phyloP scores from a whole-genome alignment of 1,284 basidiomycete genomes.

The Sporisorium exsertum region DNA sequence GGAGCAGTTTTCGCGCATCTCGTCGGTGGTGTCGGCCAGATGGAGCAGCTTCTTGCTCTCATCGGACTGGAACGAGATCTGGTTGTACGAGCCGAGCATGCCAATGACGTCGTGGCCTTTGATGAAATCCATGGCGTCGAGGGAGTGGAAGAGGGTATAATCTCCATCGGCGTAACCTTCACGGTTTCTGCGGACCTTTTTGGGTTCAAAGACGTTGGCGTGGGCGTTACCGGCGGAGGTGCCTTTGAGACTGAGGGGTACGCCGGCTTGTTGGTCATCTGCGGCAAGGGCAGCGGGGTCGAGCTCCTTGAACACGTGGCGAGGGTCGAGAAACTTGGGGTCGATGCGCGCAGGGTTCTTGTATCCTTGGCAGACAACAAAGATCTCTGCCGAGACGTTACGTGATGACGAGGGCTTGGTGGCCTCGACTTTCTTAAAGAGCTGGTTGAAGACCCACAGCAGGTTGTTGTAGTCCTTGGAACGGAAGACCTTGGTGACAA shows the following conservation, averaged over 20 bases:
- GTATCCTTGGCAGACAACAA: constrained; percentile 97
- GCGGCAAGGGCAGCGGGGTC: constrained; percentile 66
- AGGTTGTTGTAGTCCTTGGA: constrained; percentile 99
- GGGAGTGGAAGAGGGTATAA: constrained; percentile 86
- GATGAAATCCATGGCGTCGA: constrained; percentile 81
- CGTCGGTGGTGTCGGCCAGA: constrained; percentile 73
- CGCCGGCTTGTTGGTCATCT: constrained; percentile 33
- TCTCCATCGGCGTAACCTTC: constrained; percentile 97
- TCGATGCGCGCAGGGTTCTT: constrained; percentile 95
- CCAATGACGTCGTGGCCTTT: constrained; percentile 74
- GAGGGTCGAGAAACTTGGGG: constrained; percentile 97
- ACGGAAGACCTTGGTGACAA: constrained; percentile 98
- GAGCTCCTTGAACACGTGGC: constrained; percentile 95
- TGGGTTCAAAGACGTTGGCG: constrained; percentile 92
- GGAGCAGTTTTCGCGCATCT: constrained; percentile 83
- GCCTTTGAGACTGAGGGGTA: constrained; percentile 54
- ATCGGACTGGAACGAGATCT: constrained; percentile 79
- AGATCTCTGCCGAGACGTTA: constrained; percentile 99
- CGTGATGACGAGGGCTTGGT: constrained; percentile 98
- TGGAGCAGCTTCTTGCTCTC: constrained; percentile 82
- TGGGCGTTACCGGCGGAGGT: constrained; percentile 64
- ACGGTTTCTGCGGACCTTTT: constrained; percentile 92
- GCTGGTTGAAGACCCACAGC: constrained; percentile 97
- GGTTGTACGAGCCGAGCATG: constrained; percentile 84
- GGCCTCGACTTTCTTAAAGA: constrained; percentile 96